Evolutionary conservation across 768 basidiomycete genomes (phyloP).

Genomic region (Amanita inopinata): DNA sequence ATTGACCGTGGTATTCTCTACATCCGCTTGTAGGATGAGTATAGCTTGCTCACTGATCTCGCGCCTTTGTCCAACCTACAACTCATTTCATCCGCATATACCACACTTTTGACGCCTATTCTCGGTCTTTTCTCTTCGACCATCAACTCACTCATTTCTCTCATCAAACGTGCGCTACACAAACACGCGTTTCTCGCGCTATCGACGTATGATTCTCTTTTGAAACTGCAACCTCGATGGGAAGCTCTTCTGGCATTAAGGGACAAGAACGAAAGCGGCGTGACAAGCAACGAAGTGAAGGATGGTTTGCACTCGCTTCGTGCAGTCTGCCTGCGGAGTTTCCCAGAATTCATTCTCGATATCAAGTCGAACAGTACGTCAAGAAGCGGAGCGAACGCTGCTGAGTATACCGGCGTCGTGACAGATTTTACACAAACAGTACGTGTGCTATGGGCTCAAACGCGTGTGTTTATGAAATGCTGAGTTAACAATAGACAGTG

Average conservation of each 20-base stretch:
- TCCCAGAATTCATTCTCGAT: conserved; percentile 78
- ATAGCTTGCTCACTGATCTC: conserved; percentile 52
- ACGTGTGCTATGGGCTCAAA: conserved; percentile 15
- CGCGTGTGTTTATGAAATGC: not conserved
- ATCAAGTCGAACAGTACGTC: conserved; percentile 54
- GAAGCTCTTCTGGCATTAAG: conserved; percentile 52
- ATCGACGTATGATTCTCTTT: conserved; percentile 53
- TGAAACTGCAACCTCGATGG: conserved; percentile 51
- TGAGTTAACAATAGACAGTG: conserved; percentile 36
- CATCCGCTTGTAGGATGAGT: conserved; percentile 44
- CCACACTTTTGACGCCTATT: conserved; percentile 54
- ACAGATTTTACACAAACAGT: conserved; percentile 52
- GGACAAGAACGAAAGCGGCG: conserved; percentile 30
- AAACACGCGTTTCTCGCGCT: conserved; percentile 76
- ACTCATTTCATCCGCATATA: conserved; percentile 48
- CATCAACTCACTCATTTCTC: conserved; percentile 46
- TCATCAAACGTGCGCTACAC: conserved; percentile 71
- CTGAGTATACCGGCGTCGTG: conserved; percentile 34
- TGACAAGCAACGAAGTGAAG: conserved; percentile 56
- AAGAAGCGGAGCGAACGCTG: conserved; percentile 47
- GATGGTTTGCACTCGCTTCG: conserved; percentile 59
- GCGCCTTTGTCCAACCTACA: conserved; percentile 45
- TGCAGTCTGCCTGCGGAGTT: conserved; percentile 66
- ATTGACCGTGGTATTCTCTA: no score
- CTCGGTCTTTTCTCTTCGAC: conserved; percentile 57